Evolutionary conservation across 2,329 filamentous ascomycete genomes (phyloP).

Genomic region (Diplodia seriata): DNA sequence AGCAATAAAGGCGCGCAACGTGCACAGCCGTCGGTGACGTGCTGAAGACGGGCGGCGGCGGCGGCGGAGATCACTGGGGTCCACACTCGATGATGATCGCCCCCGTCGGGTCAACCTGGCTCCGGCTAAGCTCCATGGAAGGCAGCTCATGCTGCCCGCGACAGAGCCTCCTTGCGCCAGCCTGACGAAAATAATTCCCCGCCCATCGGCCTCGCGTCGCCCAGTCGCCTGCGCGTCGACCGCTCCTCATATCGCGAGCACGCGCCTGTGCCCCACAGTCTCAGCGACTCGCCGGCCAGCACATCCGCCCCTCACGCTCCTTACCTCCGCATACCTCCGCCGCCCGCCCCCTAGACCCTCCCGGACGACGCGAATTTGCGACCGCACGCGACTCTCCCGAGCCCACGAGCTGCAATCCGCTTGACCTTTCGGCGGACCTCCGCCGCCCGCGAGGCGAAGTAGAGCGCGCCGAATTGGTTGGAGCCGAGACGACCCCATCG

Average conservation of each 20-base stretch:
- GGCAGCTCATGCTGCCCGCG: conserved; percentile 20
- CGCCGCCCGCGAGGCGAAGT: conserved; percentile 31
- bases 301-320: conserved; percentile 34
- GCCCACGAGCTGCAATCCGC: conserved; percentile 10
- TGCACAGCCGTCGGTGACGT: conserved; percentile 9
- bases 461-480: conserved; percentile 21
- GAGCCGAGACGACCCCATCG: conserved; percentile 3
- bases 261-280: conserved; percentile 11
- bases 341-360: conserved; percentile 36
- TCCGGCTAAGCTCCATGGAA: conserved; percentile 27
- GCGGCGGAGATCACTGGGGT: conserved; percentile 13
- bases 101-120: conserved; percentile 23
- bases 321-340: conserved; percentile 36
- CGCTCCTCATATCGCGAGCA: conserved; percentile 4
- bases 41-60: neutral
- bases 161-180: conserved; percentile 30
- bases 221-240: conserved; percentile 12
- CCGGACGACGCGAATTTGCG: conserved; percentile 12
- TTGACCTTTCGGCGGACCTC: conserved; percentile 23
- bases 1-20: neutral
- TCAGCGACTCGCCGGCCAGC: conserved; percentile 21
- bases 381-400: conserved; percentile 7
- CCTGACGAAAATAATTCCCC: conserved; percentile 30
- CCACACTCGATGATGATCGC: conserved; percentile 22
- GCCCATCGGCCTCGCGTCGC: conserved; percentile 27